Evolutionary conservation across 2,329 filamentous ascomycete genomes (phyloP).

Genomic region (Pyrenochaeta sp.): DNA sequence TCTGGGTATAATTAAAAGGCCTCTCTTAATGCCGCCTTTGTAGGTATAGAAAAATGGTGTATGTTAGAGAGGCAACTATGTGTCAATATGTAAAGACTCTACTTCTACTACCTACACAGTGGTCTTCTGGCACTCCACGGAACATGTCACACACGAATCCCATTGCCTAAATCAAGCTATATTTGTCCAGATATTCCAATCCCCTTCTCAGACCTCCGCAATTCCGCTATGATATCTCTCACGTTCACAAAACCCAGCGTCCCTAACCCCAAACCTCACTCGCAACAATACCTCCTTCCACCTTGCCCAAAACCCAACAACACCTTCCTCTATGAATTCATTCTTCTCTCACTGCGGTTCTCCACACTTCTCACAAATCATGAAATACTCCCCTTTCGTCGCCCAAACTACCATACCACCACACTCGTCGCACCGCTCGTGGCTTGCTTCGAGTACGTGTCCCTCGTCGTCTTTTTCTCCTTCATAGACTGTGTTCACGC

Average conservation of each 20-base stretch:
- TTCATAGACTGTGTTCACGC: not conserved
- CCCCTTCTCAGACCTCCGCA: too few relatives aligned
- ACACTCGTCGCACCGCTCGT: slow-evolving; percentile 6
- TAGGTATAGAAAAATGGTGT: not conserved
- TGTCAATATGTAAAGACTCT: too few relatives aligned
- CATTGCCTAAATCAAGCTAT: too few relatives aligned
- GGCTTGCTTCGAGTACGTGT: slow-evolving; percentile 2
- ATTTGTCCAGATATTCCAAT: too few relatives aligned
- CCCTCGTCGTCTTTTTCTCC: slow-evolving; percentile 10
- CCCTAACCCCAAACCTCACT: too few relatives aligned
- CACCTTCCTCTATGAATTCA: not conserved
- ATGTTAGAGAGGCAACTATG: too few relatives aligned
- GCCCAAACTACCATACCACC: slow-evolving; percentile 8
- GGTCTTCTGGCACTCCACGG: too few relatives aligned
- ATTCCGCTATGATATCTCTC: too few relatives aligned
- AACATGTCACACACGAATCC: too few relatives aligned
- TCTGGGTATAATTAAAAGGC: not conserved
- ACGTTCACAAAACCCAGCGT: too few relatives aligned
- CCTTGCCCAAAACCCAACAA: not conserved
- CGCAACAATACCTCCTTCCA: too few relatives aligned
- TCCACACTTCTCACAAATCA: slow-evolving; percentile 10
- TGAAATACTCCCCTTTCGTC: slow-evolving; percentile 10
- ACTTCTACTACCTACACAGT: too few relatives aligned
- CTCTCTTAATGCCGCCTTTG: not conserved
- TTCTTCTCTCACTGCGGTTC: slow-evolving; percentile 7